Percentiles rank a stretch among this genome's conserved stretches.
phyloP scores from a whole-genome alignment of 1,284 basidiomycete genomes.

The Pseudozyma thailandica region DNA sequence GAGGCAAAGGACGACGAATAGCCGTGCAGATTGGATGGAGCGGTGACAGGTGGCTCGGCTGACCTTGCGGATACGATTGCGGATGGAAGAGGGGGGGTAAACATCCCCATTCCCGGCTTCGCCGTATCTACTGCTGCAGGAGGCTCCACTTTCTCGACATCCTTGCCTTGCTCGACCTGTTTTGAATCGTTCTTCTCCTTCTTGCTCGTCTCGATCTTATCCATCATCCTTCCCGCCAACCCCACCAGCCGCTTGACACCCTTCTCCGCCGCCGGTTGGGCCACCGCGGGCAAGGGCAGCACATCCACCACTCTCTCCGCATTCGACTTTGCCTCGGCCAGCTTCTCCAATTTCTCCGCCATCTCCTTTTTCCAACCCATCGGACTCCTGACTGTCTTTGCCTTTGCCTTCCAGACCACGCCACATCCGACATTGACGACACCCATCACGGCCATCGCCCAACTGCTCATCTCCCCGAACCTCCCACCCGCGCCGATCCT shows the following conservation, averaged over 20 bases:
- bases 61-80: constrained; percentile 11
- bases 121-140: not conserved
- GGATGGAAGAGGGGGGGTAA: constrained; percentile 22
- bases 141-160: not conserved
- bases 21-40: not conserved
- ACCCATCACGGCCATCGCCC: constrained; percentile 30
- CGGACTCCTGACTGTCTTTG: constrained; percentile 27
- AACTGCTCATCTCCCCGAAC: constrained; percentile 30
- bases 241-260: not conserved
- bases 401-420: constrained; percentile 34
- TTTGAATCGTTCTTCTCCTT: constrained; percentile 1
- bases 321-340: constrained; percentile 32
- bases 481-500: constrained; percentile 1
- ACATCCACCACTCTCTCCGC: constrained; percentile 31
- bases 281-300: not conserved
- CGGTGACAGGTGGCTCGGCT: not conserved
- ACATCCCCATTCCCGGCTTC: constrained; percentile 10
- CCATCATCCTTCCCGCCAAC: not conserved
- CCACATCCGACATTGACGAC: constrained; percentile 28
- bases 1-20: not conserved
- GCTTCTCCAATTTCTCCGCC: constrained; percentile 29
- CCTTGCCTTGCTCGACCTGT: not conserved
- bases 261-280: not conserved
- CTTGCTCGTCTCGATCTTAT: constrained; percentile 1
- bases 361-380: constrained; percentile 34